Percentiles rank a stretch among this genome's conserved stretches.
These are phyloP conservation scores for Claviceps paspali DNA, from an alignment of 2,329 filamentous ascomycete species.

Conservation along the genomic window DNA sequence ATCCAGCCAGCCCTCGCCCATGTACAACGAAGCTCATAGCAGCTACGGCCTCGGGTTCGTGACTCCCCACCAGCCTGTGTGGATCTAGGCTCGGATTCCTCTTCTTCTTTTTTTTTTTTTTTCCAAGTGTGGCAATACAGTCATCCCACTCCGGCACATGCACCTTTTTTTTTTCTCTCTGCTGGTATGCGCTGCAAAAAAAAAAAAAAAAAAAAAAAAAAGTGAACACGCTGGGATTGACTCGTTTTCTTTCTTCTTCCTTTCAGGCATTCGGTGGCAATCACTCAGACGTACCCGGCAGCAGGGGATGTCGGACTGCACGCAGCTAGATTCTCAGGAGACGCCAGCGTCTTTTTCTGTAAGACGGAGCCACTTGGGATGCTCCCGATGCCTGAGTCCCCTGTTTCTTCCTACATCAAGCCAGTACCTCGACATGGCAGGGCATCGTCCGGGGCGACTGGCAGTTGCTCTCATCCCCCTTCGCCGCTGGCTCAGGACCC, in stretches of 20 bases:
- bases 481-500: constrained; percentile 20
- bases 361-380: constrained; percentile 26
- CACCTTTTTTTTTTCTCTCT: too few relatives aligned
- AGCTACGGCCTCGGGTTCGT: constrained; percentile 40
- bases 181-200: too few relatives aligned
- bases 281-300: constrained; percentile 28
- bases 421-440: constrained; percentile 22
- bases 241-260: constrained; percentile 24
- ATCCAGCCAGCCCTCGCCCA: constrained; percentile 31
- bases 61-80: constrained; percentile 46
- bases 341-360: constrained; percentile 29
- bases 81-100: constrained; percentile 37
- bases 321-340: constrained; percentile 21
- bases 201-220: constrained; percentile 10
- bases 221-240: constrained; percentile 35
- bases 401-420: constrained; percentile 19
- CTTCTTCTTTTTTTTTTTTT: too few relatives aligned
- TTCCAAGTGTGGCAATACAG: constrained; percentile 25
- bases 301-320: constrained; percentile 24
- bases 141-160: constrained; percentile 12
- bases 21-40: constrained; percentile 27
- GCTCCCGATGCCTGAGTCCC: constrained; percentile 31
- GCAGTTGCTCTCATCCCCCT: constrained; percentile 17
- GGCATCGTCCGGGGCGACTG: constrained; percentile 18
- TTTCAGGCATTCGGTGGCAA: constrained; percentile 33